Evolutionary conservation across 371 early-diverging fungal species (phyloP), one percentile per base, ranked within the genome.

Genomic region (Polyrhizophydium stewartii): DNA sequence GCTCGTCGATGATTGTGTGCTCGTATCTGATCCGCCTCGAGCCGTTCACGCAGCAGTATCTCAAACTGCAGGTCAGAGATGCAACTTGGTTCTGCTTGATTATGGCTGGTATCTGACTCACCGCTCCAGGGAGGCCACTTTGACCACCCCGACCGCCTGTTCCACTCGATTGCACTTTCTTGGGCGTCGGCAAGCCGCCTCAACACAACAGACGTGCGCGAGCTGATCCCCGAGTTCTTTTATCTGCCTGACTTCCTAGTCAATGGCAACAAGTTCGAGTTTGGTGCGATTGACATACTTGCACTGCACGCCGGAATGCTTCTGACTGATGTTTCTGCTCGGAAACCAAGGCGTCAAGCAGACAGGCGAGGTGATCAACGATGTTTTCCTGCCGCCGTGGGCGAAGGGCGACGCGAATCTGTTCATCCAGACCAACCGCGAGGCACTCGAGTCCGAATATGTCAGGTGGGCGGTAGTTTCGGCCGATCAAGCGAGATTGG

Each of bases 381-480:
- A 87, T 27, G 89, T 94, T 10, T 59, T 82, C 22, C 63, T 94
- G 33, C 94, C 94, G 24, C 87, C 91, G 0, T 94, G 93, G 93
- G 92, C 94, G 1, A 75, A 89, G 55, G 83, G 81, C 10, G 87
- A 89, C 35, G 86, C 92, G 3, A 79, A 84, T 56, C 76, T 89
- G 51, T 94, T 94, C 69, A 87, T 94, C 32, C 76, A 85, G 46
- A 84, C 79, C 41, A 89, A 93, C 63, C 85, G 92, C 19, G 88
- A 90, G 79, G 94, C 94, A 10, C 70, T 94, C 0, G 94, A 94
- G 74, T 89, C 89, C 32, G 92, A 92, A 2, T 88, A 91, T 71
- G 92, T 93, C n/a, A 88, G 59, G 62, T 61, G 9, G 32, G 45
- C 56, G 35, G n/a, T 17, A 58, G 24, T 58, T n/a, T 35, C 21